Base-by-base conservation (phyloP, 352 stramenopile species). In the Globisporangium nodosum region DNA sequence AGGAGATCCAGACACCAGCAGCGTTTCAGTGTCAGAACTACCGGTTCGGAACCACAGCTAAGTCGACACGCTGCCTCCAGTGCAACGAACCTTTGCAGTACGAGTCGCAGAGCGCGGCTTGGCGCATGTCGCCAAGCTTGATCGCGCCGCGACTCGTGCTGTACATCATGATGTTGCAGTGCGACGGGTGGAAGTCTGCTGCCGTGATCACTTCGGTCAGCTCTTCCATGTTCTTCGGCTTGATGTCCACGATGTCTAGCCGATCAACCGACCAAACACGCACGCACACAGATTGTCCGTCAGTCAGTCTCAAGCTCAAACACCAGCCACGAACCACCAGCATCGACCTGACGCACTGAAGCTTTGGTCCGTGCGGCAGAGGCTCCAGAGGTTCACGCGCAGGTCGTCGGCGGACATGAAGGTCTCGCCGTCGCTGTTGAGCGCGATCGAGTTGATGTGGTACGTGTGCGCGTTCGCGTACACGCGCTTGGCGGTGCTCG, bases 361-460 rank as follows among this genome's bases (percentile, higher is more conserved):
- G 70, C 84, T 95, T 59, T 95, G 87, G 64, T 96, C 81, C 9
- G 74, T 88, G 35, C 93, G 75, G 9, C 87, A 87, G n/a, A 98
- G 68, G 64, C 88, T 96, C 96, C 96, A 99, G 35, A 98, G 70
- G 70, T 99, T 98, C 37, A 99, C 92, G 31, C 96, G 86, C 61
- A 99, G 73, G 59, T 99, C 96, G 61, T 99, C 96, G 49, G 96
- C 89, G 48, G 90, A 98, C 58, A 98, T 80, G 64, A 99, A 99
- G 35, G 91, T 97, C 70, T 98, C 92, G 20, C 91, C 92, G 69
- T 99, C 96, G 59, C 79, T 96, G 69, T 96, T 97, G 58, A 96
- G 84, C 37, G 91, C 90, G 54, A 99, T 87, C 43, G 88, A 97
- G 75, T 98, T 98, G 73, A 99, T 98, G 70, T 99, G 95, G 68